Conservation (phyloP, 345 rosid species). For the Luvunga scandens region DNA sequence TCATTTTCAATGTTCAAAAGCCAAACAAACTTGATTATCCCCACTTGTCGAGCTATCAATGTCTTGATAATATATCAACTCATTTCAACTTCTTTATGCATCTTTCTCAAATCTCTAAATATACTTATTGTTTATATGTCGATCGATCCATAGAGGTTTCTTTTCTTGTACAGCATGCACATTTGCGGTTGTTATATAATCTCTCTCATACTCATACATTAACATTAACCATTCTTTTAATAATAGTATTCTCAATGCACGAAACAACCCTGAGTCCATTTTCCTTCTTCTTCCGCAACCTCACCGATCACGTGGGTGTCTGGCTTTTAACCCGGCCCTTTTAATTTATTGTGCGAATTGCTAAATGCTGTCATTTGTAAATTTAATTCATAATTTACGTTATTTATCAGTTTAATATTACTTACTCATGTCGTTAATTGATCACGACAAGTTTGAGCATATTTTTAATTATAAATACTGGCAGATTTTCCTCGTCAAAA, state of each 20-base stretch:
- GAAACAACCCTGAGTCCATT: not conserved
- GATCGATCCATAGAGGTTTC: not conserved
- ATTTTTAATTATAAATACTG: too few relatives aligned
- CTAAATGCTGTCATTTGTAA: too few relatives aligned
- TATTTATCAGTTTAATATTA: too few relatives aligned
- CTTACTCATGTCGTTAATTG: too few relatives aligned
- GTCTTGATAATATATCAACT: not conserved
- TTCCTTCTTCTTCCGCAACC: not conserved
- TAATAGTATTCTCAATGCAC: not conserved
- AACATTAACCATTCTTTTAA: not conserved
- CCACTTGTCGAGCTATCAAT: slow-evolving; percentile 29
- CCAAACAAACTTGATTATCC: slow-evolving; percentile 38
- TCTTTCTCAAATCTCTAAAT: not conserved
- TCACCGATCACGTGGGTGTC: not conserved
- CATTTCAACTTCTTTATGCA: not conserved
- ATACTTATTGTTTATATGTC: not conserved
- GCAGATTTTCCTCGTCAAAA: too few relatives aligned
- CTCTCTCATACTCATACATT: not conserved
- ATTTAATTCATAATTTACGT: too few relatives aligned
- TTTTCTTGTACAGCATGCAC: not conserved
- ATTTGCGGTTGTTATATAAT: not conserved
- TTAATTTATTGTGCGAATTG: too few relatives aligned
- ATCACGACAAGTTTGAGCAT: too few relatives aligned
- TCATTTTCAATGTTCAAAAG: slow-evolving; percentile 24
- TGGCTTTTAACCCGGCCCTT: not conserved